Percentiles rank a stretch among this genome's conserved stretches.
phyloP scores from a whole-genome alignment of 148 eudicot species.

The Camellia granthamiana region DNA sequence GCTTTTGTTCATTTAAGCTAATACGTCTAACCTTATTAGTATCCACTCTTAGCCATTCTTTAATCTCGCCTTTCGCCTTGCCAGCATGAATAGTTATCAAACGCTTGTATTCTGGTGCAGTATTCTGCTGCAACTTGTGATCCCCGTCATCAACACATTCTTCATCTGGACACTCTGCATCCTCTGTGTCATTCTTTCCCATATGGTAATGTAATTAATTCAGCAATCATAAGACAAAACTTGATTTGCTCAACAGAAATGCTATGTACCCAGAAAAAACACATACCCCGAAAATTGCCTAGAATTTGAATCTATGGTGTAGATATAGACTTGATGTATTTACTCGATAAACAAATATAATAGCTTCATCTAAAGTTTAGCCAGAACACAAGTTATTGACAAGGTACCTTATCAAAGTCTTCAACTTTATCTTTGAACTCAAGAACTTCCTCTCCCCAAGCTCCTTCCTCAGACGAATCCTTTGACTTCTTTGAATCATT shows the following conservation, averaged over 20 bases:
- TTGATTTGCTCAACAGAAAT: no score
- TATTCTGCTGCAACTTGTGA: constrained; percentile 16
- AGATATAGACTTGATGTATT: no score
- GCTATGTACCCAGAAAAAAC: no score
- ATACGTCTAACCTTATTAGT: constrained; percentile 28
- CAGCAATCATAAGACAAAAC: no score
- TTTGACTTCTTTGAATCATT: constrained; percentile 17
- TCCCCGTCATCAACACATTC: constrained; percentile 17
- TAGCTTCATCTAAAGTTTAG: no score
- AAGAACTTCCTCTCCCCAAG: constrained; percentile 35
- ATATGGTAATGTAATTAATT: neutral
- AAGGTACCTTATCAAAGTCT: constrained; percentile 7
- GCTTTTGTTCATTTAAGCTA: constrained; percentile 47
- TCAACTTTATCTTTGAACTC: constrained; percentile 1
- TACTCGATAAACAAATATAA: no score
- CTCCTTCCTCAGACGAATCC: constrained; percentile 28
- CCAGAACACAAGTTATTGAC: no score
- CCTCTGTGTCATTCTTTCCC: constrained; percentile 10
- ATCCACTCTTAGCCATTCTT: constrained; percentile 29
- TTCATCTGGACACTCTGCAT: constrained; percentile 22
- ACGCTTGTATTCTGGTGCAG: constrained; percentile 38
- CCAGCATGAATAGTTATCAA: constrained; percentile 30
- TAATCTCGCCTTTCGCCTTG: constrained; percentile 27
- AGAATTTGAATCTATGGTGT: no score
- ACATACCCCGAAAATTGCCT: no score